Evolutionary conservation across 495 filamentous ascomycete species (phyloP).

Genomic region (Aspergillus baeticus): DNA sequence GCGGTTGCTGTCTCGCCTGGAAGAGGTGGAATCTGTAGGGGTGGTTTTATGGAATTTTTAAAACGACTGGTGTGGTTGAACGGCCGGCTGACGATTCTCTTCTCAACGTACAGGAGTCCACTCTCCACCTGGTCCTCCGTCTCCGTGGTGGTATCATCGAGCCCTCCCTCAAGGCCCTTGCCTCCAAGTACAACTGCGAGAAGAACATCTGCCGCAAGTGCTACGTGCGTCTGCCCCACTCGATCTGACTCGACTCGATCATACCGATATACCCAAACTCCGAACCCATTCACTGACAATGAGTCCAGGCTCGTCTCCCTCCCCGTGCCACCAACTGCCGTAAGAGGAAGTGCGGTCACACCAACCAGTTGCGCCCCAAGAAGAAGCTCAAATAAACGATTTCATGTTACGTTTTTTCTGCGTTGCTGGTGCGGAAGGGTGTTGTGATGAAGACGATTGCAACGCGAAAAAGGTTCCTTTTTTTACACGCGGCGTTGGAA

Average conservation of each 20-base stretch:
- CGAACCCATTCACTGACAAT: background rate
- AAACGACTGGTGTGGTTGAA: background rate
- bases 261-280: background rate
- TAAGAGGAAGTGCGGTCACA: slow-evolving; percentile 99
- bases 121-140: slow-evolving; percentile 97
- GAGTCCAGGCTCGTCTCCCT: slow-evolving; percentile 80
- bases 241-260: background rate
- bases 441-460: slow-evolving; percentile 36
- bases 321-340: slow-evolving; percentile 99
- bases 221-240: slow-evolving; percentile 64
- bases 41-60: background rate
- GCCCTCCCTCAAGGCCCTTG: slow-evolving; percentile 96
- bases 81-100: slow-evolving; percentile 27
- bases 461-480: slow-evolving; percentile 37
- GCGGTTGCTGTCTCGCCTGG: background rate
- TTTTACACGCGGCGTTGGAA: slow-evolving; percentile 44
- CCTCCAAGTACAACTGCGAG: slow-evolving; percentile 99
- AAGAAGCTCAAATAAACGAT: slow-evolving; percentile 98
- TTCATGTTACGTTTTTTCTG: slow-evolving; percentile 47
- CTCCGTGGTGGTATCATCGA: slow-evolving; percentile 99
- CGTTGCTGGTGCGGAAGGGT: slow-evolving; percentile 35
- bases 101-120: slow-evolving; percentile 74
- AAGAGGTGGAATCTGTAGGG: background rate
- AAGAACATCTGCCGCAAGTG: slow-evolving; percentile 99
- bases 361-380: slow-evolving; percentile 99